A percentile compares a stretch with the other conserved stretches of the same genome.
Evolutionary conservation across 2,329 filamentous ascomycete genomes (phyloP).

Genomic region (Ustulina deusta): DNA sequence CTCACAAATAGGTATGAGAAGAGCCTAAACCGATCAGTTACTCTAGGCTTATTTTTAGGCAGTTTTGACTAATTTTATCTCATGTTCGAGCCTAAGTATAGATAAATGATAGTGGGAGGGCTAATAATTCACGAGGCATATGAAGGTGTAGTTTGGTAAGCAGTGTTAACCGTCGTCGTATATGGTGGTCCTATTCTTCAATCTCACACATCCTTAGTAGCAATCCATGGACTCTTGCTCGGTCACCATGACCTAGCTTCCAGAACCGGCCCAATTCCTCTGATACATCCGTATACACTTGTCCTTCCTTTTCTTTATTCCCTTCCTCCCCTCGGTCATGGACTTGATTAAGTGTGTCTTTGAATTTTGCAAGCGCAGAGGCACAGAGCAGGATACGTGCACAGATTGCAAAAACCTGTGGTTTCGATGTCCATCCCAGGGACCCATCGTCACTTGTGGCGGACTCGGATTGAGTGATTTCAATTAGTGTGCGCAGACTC

Average conservation of each 20-base stretch:
- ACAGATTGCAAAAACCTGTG: slow-evolving; percentile 74
- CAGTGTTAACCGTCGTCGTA: neutral
- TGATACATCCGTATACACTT: slow-evolving; percentile 28
- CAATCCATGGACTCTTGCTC: slow-evolving; percentile 45
- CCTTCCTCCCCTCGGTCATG: slow-evolving; percentile 5
- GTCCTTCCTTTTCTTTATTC: neutral
- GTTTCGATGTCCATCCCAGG: slow-evolving; percentile 78
- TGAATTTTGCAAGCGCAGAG: slow-evolving; percentile 48
- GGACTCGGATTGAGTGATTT: slow-evolving; percentile 41
- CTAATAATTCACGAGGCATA: neutral
- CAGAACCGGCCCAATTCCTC: slow-evolving; percentile 44
- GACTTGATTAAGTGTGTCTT: neutral
- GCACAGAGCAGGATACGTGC: slow-evolving; percentile 59
- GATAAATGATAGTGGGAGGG: neutral
- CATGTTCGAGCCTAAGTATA: no score
- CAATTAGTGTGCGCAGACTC: slow-evolving; percentile 61
- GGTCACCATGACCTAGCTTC: slow-evolving; percentile 37
- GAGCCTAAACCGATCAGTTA: neutral
- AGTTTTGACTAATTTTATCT: no score
- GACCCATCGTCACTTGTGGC: slow-evolving; percentile 66
- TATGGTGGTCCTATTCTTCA: slow-evolving; percentile 1
- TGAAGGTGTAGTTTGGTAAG: no score
- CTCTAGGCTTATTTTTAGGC: neutral
- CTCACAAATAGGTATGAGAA: neutral
- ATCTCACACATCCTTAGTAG: slow-evolving; percentile 46